Evolutionary conservation across 139 green algal species (phyloP), one percentile per base, ranked within the genome.

Genomic region (Coelastrella sp.): DNA sequence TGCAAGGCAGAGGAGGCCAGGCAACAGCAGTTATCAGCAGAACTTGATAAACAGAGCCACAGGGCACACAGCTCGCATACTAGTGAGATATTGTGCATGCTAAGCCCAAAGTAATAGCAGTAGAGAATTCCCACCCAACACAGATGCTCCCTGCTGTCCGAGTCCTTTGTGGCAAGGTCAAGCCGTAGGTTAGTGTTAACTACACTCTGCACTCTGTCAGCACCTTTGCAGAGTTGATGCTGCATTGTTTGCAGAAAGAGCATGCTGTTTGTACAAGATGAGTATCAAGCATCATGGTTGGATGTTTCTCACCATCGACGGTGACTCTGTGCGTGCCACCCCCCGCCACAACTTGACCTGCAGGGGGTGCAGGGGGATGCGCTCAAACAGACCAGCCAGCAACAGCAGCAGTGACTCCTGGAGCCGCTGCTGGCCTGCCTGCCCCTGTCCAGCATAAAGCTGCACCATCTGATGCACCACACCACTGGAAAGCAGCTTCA

Each of bases 351-450:
- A 14, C 86, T 72, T 20, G 14, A 56, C 78, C 14, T 56, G 15
- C 27, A 72, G 72, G 17, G 78, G 73, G 56, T 91, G 87, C 78
- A 94, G 73, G 6, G 80, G 92, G 57, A 89, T 6, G 8, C 75
- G 59, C 81, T 87, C 15, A 83, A 94, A 94, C 10, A 93, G 74
- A 27, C 93, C 78, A 20, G n/a, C 35, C 24, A 93, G 20, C 20
- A 94, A 72, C 56, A 91, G 24, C 84, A 94, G 80, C 81, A 95
- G 81, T 17, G 70, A 59, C 27, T 87, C 83, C 10, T 92, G 82
- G 7, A 91, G 22, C 35, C 70, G 87, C 72, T 89, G 25, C 73
- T 80, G 73, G 5, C 12, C 22, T 4, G 20, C 68, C 15, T 84
- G 35, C 25, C 35, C 59, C 81, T 84, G 56, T 35, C 20, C 25